Evolutionary conservation across 2,329 filamentous ascomycete genomes (phyloP), one percentile per base, ranked within the genome.

Genomic region (Huntiella moniliformis): DNA sequence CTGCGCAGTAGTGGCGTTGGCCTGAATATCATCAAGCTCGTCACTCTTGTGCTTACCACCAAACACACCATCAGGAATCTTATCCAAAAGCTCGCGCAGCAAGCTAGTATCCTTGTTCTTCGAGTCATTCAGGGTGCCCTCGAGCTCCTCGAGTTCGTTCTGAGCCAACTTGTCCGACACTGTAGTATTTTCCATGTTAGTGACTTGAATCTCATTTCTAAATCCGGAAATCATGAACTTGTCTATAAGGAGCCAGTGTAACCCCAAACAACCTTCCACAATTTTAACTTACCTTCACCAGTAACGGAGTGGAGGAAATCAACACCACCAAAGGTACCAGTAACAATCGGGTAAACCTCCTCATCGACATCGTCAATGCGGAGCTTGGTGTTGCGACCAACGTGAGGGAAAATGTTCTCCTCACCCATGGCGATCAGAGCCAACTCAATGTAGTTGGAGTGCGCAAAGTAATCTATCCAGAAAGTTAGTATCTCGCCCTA

Each of bases 281-380:
- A 75, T 73, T 34, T n/a, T 12, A 42, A 44, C 60, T n/a, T 52
- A 71, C 70, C 65, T 64, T 79, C 75, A 49, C 75, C 74, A 39
- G 73, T 82, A 28, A 93, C 86, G 1, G 82, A 91, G 64, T 93
- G 85, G 50, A 94, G 66, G 63, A 95, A 95, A 57, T 95, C 88
- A 11, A 94, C 87, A 52, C 87, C 87, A 51, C 87, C 87, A 61
- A 95, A 95, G 5, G 87, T 95, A 50, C 88, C 87, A 1, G 87
- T 95, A 38, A 93, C 72, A 51, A 88, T 66, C 5, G 87, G 87
- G 55, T 82, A 94, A 50, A 94, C 82, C 4, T 69, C 57, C 32
- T 67, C 58, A 16, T 69, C 68, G 48, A 73, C 79, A 38, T 82
- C 85, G 32, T 71, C 66, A 22, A 95, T 68, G 39, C 74, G 66